Percentiles rank a stretch among this genome's conserved stretches.
phyloP scores from a whole-genome alignment of 2,329 filamentous ascomycete genomes.

The Clarireedia hainanense region DNA sequence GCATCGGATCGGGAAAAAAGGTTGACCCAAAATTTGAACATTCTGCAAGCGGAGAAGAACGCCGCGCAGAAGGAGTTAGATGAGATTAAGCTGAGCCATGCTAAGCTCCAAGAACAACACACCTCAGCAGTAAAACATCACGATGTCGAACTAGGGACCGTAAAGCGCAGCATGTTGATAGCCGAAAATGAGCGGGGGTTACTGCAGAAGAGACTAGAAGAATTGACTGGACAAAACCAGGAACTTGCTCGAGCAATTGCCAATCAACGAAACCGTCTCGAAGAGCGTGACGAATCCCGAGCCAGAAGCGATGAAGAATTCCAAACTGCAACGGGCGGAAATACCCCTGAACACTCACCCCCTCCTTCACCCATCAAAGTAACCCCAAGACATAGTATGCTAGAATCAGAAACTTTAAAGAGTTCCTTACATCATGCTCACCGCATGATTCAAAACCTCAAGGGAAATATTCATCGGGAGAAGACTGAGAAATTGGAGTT shows the following conservation, averaged over 20 bases:
- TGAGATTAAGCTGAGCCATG: constrained; percentile 72
- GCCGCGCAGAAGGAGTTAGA: constrained; percentile 79
- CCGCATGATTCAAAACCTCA: constrained; percentile 90
- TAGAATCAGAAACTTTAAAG: constrained; percentile 94
- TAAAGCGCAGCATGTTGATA: constrained; percentile 71
- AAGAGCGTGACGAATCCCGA: constrained; percentile 55
- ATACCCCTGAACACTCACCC: constrained; percentile 82
- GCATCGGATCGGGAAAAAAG: constrained; percentile 76
- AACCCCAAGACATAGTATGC: constrained; percentile 79
- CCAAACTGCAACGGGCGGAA: constrained; percentile 57
- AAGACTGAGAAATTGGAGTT: constrained; percentile 98
- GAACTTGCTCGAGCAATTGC: constrained; percentile 82
- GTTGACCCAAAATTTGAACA: constrained; percentile 63
- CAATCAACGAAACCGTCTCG: constrained; percentile 57
- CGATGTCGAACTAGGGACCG: constrained; percentile 77
- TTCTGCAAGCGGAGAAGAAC: constrained; percentile 67
- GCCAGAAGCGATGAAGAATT: constrained; percentile 55
- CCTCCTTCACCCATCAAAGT: constrained; percentile 85
- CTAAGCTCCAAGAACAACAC: constrained; percentile 77
- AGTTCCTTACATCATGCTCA: constrained; percentile 92
- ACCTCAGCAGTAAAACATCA: constrained; percentile 69
- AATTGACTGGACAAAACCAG: constrained; percentile 80
- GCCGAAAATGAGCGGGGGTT: constrained; percentile 72
- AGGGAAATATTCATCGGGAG: constrained; percentile 90
- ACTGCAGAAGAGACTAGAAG: constrained; percentile 79